Base-by-base conservation (phyloP, 768 basidiomycete genomes). In the Suillus subaureus region DNA sequence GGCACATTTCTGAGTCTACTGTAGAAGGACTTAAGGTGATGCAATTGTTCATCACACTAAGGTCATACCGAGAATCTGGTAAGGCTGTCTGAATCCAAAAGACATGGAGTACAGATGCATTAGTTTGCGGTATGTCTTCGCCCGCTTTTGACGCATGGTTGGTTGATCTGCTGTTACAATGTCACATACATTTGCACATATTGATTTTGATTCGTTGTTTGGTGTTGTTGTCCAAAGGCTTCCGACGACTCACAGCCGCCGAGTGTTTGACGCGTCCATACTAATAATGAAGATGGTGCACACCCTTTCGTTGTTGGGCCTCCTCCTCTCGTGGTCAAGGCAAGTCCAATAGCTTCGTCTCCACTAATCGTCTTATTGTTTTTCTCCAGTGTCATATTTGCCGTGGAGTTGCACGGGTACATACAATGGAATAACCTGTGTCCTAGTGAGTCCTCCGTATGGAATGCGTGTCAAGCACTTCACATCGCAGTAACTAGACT, bases 61-160 rank as follows among this genome's bases (percentile, higher is more conserved):
- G 45, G 42, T 78, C 82, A 68, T 70, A 95, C 96, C 86, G 31
- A 99, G 84, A 8, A 97, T 85, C 81, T 99, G 97, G 76, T 95
- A 99, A 0, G 97, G 97, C 71, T 95, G 89, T 54, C 95, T 82
- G 77, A 98, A 99, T 7, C 92, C 92, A 77, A 98, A 98, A 2
- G 89, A 84, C 76, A 91, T 85, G 67, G 84, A 86, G 75, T 98
- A 98, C 58, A 96, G 80, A 18, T 88, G 84, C 96, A 99, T 99
- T 62, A 97, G 91, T 75, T 95, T 95, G 69, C 91, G 87, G 79
- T 98, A 98, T 0, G 90, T 87, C 78, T 99, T 99, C 33, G 96
- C 94, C 75, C 97, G 85, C 79, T 94, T 97, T 80, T 97, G 94
- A 63, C 96, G 84, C 97, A 99, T 99, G 43, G 49, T 31, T 31